Evolutionary conservation across 495 filamentous ascomycete genomes (phyloP).

Genomic region (Neurospora discreta): DNA sequence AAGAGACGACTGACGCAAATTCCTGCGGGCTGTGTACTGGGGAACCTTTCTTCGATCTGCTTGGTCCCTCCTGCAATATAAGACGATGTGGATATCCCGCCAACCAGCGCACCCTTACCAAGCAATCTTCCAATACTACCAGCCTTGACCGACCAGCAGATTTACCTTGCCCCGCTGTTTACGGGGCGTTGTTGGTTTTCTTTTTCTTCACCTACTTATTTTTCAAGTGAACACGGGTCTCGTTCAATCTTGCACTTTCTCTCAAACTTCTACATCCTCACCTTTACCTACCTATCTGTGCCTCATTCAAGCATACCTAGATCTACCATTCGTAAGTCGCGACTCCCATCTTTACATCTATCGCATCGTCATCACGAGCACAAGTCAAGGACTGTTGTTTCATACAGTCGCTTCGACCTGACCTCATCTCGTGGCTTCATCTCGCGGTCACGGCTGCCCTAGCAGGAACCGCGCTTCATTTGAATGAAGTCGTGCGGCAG

Average conservation of each 20-base stretch:
- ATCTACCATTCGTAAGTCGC: neutral
- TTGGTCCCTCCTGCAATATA: slow-evolving; percentile 6
- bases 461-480: neutral
- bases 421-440: neutral
- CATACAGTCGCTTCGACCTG: neutral
- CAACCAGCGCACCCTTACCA: slow-evolving; percentile 9
- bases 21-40: neutral
- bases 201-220: neutral
- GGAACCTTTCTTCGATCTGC: neutral
- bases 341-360: neutral
- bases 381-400: neutral
- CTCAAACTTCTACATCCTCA: neutral
- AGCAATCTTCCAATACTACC: neutral
- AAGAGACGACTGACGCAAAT: neutral
- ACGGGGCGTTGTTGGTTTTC: neutral
- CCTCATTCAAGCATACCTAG: neutral
- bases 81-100: slow-evolving; percentile 11
- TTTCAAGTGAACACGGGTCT: neutral
- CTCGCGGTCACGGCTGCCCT: neutral
- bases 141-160: neutral
- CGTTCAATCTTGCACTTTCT: neutral
- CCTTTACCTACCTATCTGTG: neutral
- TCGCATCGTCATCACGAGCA: neutral
- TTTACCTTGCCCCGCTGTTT: neutral
- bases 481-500: neutral